phyloP scores from a whole-genome alignment of 768 basidiomycete species.

The Boletellus ananiceps region DNA sequence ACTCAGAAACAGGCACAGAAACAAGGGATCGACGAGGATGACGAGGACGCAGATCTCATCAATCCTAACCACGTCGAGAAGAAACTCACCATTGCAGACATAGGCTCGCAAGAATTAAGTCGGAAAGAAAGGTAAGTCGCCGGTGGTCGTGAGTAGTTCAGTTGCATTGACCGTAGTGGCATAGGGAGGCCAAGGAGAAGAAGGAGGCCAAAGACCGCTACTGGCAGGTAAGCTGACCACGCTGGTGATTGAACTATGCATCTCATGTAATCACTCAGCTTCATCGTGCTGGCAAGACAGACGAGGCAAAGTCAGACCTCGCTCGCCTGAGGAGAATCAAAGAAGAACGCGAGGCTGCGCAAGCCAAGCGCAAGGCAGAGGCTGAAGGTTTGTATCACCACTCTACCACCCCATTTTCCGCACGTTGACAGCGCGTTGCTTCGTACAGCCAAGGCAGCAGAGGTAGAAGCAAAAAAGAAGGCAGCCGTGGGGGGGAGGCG shows the following conservation, averaged over 20 bases:
- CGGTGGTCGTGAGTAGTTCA: not conserved
- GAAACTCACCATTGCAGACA: slow-evolving; percentile 72
- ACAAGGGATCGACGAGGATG: slow-evolving; percentile 42
- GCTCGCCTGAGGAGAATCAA: slow-evolving; percentile 81
- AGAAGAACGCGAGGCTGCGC: slow-evolving; percentile 83
- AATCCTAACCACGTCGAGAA: slow-evolving; percentile 77
- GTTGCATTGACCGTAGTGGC: not conserved
- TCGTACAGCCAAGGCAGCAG: slow-evolving; percentile 55
- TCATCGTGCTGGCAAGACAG: slow-evolving; percentile 80
- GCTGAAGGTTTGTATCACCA: slow-evolving; percentile 57
- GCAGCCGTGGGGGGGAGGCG: slow-evolving; percentile 30
- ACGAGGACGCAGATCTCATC: slow-evolving; percentile 64
- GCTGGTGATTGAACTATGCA: not conserved
- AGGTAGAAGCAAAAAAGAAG: slow-evolving; percentile 58
- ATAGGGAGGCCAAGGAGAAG: slow-evolving; percentile 88
- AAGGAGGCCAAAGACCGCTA: slow-evolving; percentile 84
- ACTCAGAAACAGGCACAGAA: slow-evolving; percentile 37
- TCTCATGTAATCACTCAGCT: slow-evolving; percentile 38
- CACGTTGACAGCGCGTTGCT: not conserved
- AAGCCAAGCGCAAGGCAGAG: slow-evolving; percentile 85
- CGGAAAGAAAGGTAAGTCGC: slow-evolving; percentile 57
- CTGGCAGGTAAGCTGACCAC: slow-evolving; percentile 58
- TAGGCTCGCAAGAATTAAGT: slow-evolving; percentile 59
- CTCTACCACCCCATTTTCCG: not conserved
- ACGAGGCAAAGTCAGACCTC: slow-evolving; percentile 85